These are phyloP conservation scores for Talaromyces sp. DNA, from an alignment of 2,329 filamentous ascomycete genomes.

Conservation along the genomic window DNA sequence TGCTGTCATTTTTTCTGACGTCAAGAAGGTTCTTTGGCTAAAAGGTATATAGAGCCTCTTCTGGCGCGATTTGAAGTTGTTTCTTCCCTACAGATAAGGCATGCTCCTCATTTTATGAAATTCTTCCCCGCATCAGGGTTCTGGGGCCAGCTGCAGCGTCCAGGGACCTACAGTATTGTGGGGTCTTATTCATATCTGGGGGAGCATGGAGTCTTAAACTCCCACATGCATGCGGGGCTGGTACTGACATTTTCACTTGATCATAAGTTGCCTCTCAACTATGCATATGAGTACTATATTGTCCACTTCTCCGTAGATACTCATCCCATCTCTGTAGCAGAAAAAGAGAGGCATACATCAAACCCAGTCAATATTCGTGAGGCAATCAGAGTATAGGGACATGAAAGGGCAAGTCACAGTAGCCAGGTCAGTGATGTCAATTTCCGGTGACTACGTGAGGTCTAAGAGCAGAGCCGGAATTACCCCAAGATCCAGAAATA, in stretches of 20 bases:
- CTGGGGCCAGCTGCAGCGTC: background rate
- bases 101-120: background rate
- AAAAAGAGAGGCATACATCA: background rate
- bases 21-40: background rate
- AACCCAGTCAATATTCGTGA: background rate
- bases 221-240: background rate
- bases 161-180: background rate
- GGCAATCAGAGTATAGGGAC: background rate
- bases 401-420: background rate
- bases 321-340: background rate
- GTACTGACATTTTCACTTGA: background rate
- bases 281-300: too few relatives aligned
- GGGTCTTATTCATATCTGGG: background rate
- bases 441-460: background rate
- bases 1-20: background rate
- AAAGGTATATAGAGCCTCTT: background rate
- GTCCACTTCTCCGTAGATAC: background rate
- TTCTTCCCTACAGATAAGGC: background rate
- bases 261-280: background rate
- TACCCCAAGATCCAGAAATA: background rate
- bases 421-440: background rate
- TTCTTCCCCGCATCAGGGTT: background rate
- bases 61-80: background rate
- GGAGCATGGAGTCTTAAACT: background rate
- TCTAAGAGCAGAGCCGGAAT: background rate